phyloP scores from a whole-genome alignment of 371 early-diverging fungal genomes.

The Lichtheimia hyalospora region DNA sequence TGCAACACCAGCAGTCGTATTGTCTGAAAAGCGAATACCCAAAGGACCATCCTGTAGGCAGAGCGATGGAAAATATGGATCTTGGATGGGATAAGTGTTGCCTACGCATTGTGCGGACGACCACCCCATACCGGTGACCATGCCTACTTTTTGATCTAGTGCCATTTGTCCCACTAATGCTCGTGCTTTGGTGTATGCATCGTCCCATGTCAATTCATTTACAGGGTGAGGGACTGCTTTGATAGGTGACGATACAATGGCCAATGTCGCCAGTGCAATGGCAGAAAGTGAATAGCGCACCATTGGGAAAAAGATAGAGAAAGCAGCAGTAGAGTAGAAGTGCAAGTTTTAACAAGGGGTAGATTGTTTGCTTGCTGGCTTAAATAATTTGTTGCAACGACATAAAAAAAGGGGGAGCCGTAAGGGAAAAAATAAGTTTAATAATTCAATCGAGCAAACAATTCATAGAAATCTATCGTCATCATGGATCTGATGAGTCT shows the following conservation, averaged over 20 bases:
- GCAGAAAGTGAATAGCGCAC: background rate
- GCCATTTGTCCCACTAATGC: conserved; percentile 29
- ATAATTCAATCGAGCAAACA: no score
- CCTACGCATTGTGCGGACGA: conserved; percentile 49
- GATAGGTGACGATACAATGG: background rate
- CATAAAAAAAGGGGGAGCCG: no score
- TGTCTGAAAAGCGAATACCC: conserved; percentile 43
- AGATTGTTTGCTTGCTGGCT: no score
- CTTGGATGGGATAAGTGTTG: conserved; percentile 31
- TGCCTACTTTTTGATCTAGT: conserved; percentile 40
- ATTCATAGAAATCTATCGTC: no score
- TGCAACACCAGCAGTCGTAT: conserved; percentile 50
- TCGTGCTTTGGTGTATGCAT: conserved; percentile 37
- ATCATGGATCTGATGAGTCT: no score
- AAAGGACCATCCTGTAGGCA: conserved; percentile 57
- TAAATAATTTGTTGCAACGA: no score
- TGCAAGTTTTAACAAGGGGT: no score
- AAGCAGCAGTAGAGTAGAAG: background rate
- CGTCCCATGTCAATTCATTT: conserved; percentile 30
- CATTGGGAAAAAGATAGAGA: background rate
- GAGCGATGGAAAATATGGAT: conserved; percentile 55
- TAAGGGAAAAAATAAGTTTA: no score
- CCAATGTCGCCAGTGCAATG: background rate
- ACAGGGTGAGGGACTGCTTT: background rate
- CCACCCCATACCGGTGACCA: conserved; percentile 57